Conservation (phyloP, 345 rosid species). For the Syzygium aqueum region DNA sequence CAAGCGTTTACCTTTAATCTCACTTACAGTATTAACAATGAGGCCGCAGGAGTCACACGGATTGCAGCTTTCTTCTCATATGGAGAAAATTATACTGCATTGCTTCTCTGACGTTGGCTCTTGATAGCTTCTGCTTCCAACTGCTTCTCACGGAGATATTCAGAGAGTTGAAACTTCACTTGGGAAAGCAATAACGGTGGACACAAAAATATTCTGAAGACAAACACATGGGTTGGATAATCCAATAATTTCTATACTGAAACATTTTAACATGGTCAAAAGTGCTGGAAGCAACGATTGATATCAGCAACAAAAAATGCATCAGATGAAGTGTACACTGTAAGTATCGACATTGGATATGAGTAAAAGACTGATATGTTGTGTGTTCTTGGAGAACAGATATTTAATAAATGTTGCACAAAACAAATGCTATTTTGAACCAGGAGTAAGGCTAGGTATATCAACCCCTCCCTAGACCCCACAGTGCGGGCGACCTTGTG, state of each 20-base stretch:
- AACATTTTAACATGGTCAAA: neutral
- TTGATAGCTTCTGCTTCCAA: neutral
- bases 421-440: neutral
- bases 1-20: neutral
- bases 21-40: neutral
- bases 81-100: too few relatives aligned
- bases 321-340: neutral
- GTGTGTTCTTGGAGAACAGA: neutral
- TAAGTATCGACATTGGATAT: neutral
- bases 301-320: neutral
- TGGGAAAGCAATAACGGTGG: neutral
- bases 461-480: neutral
- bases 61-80: neutral
- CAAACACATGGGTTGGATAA: neutral
- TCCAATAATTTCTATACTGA: neutral
- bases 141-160: neutral
- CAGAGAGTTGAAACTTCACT: neutral
- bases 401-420: neutral
- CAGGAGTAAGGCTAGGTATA: neutral
- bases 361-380: neutral
- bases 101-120: neutral
- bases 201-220: neutral
- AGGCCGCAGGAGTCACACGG: neutral
- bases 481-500: neutral
- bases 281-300: neutral